Evolutionary conservation across 805 yeast species (phyloP).

Genomic region (Komagataella populi): DNA sequence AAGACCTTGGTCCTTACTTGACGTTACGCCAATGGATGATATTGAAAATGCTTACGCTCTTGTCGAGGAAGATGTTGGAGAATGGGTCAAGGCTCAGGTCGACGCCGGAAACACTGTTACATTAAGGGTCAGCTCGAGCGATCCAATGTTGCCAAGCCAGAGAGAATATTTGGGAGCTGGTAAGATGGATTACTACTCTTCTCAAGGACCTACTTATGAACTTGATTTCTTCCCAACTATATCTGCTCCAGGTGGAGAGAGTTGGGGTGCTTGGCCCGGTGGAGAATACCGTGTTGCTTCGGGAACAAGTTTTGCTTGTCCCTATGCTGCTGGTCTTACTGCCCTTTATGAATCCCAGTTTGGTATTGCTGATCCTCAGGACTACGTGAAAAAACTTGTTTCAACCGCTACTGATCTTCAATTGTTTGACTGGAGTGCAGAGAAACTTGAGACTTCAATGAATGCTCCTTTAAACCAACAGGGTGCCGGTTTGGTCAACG

Average conservation of each 20-base stretch:
- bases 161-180: conserved; percentile 5
- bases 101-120: conserved; percentile 1
- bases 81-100: conserved; percentile 1
- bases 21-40: neutral
- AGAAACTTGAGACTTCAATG: neutral
- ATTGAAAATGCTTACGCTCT: neutral
- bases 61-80: conserved; percentile 3
- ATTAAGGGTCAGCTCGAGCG: neutral
- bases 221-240: conserved; percentile 8
- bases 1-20: neutral
- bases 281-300: conserved; percentile 3
- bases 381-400: conserved; percentile 3
- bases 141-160: neutral
- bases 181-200: conserved; percentile 6
- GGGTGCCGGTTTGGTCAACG: conserved; percentile 9
- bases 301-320: conserved; percentile 10
- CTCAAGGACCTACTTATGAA: conserved; percentile 11
- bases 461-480: conserved; percentile 8
- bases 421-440: conserved; percentile 1
- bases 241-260: conserved; percentile 10
- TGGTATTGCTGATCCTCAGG: conserved; percentile 1
- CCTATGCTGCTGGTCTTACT: conserved; percentile 8
- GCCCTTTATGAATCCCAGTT: conserved; percentile 5
- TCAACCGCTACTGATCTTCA: conserved; percentile 2
- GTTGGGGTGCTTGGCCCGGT: conserved; percentile 5